Base-by-base conservation (phyloP, 108 stramenopile species). In the Parmales sp. region DNA sequence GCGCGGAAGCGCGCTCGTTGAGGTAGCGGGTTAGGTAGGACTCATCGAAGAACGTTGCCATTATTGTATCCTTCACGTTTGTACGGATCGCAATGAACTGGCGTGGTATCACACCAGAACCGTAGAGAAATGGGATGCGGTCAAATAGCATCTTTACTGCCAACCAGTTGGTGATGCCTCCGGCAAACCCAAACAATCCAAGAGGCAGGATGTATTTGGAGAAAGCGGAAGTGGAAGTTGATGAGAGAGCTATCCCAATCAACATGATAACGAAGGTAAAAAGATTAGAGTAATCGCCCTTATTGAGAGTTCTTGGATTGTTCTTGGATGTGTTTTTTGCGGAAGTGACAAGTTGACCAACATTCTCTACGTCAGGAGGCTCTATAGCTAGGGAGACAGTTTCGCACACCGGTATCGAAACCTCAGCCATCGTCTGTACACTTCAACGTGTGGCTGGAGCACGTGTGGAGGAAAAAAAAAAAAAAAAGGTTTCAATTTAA, bases 91-190 rank as follows among this genome's bases (percentile, higher is more conserved):
- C 68, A 0, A 43, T 36, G 51, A 68, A 68, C 0, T 60, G 49
- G 4, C 68, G 5, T 3, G 68, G 68, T 5, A 68, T 68, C 7
- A 68, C 68, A 7, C 68, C 68, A 3, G 46, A 50, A 0, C 68
- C 68, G 49, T 54, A 68, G 7, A 68, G 39, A 5, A 49, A 49
- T 7, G 68, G 68, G 6, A 68, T 68, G 3, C 68, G 26, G 31
- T 68, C 68, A n/a, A 68, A 68, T 2, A 68, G 46, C 68, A 68
- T 68, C 38, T 68, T 16, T 7, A 50, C 49, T 50, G 46, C 68
- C 38, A 68, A 23, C 68, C 68, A 68, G 0, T 68, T 68, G 2
- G 68, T 68, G 25, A 68, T 45, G 8, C 68, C 68, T 2, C 68
- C 68, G 16, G 46, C 45, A 36, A 45, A 68, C 16, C 39, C 9